phyloP scores from a whole-genome alignment of 768 basidiomycete species.

The Hypholoma sublateritium region DNA sequence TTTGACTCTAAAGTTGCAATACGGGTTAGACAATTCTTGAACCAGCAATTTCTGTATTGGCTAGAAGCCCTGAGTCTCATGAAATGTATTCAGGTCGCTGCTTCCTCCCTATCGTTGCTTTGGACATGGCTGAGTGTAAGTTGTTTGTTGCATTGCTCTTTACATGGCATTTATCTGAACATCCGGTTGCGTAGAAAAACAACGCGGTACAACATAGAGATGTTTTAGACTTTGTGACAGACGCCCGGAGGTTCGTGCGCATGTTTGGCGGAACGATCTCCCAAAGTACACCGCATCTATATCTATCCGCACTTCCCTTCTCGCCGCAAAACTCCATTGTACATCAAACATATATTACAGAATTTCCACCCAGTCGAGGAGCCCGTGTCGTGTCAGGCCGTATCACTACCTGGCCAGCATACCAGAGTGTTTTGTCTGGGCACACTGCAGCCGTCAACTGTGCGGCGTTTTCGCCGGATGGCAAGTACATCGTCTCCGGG shows the following conservation, averaged over 20 bases:
- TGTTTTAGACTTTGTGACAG: constrained; percentile 13
- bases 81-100: background rate
- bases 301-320: constrained; percentile 29
- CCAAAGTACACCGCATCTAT: constrained; percentile 25
- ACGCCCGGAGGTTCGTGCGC: constrained; percentile 18
- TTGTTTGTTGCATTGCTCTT: background rate
- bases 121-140: background rate
- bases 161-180: background rate
- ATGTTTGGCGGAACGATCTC: constrained; percentile 16
- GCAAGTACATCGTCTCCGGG: constrained; percentile 14
- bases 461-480: constrained; percentile 15
- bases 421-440: constrained; percentile 6
- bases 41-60: constrained; percentile 22
- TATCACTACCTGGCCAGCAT: constrained; percentile 5
- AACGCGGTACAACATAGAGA: background rate
- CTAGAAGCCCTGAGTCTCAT: constrained; percentile 27
- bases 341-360: constrained; percentile 2
- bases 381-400: constrained; percentile 5
- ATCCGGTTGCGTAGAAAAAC: background rate
- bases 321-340: constrained; percentile 18
- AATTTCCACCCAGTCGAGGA: background rate
- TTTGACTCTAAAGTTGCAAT: background rate
- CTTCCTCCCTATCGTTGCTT: background rate
- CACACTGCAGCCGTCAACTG: constrained; percentile 16
- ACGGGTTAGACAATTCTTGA: constrained; percentile 14